Conservation (phyloP, 306 rosid species). For the Cotoneaster glaucophyllus region DNA sequence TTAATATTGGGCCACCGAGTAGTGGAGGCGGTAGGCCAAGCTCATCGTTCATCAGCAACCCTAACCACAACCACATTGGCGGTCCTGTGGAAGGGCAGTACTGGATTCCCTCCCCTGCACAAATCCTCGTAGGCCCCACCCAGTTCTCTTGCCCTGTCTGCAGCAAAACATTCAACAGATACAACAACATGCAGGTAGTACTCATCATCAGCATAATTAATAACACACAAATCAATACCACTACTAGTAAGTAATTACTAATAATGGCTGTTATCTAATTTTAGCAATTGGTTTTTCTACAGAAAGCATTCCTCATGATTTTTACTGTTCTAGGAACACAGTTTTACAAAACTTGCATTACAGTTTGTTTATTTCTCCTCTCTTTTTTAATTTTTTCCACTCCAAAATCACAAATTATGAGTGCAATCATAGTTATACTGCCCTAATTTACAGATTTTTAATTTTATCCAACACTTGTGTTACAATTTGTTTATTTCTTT, state of each 20-base stretch:
- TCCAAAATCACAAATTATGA: not conserved
- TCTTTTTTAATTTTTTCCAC: not conserved
- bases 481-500: not conserved
- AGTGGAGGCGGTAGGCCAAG: not conserved
- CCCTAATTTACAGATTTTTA: not conserved
- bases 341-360: not conserved
- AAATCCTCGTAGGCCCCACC: constrained; percentile 89
- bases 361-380: not conserved
- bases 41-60: constrained; percentile 10
- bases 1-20: constrained; percentile 65
- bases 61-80: constrained; percentile 13
- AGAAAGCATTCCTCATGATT: not conserved
- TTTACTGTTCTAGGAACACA: not conserved
- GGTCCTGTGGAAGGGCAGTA: constrained; percentile 46
- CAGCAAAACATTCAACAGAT: constrained; percentile 86
- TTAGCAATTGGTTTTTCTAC: not conserved
- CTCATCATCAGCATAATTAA: not conserved
- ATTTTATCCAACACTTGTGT: not conserved
- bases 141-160: constrained; percentile 96
- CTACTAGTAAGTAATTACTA: not conserved
- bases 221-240: not conserved
- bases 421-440: not conserved
- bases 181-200: constrained; percentile 94
- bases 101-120: constrained; percentile 93
- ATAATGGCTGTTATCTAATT: not conserved